A percentile compares a stretch with the other conserved stretches of the same genome.
These are phyloP conservation scores for Chalciporus pseudorubinellus DNA, from an alignment of 768 basidiomycete species.

Conservation along the genomic window DNA sequence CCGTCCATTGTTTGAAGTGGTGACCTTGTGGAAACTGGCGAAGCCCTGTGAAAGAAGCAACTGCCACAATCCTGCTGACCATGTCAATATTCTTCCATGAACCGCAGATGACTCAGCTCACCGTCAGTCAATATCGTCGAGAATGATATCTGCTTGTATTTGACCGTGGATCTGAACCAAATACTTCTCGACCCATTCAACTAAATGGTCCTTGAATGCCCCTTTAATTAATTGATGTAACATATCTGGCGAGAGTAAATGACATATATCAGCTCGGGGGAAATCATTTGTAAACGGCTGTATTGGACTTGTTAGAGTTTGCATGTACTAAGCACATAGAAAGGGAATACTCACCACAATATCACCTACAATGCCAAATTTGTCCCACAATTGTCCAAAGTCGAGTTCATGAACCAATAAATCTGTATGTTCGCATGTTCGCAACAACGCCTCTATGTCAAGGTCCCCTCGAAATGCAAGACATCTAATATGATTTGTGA, in stretches of 20 bases:
- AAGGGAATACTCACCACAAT: conserved; percentile 19
- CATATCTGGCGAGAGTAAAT: conserved; percentile 11
- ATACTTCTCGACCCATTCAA: conserved; percentile 6
- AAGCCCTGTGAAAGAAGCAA: conserved; percentile 27
- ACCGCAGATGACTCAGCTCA: conserved; percentile 1
- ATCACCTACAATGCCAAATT: conserved; percentile 26
- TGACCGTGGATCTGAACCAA: not conserved
- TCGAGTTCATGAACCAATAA: not conserved
- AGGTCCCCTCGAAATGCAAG: not conserved
- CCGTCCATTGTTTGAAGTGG: conserved; percentile 39
- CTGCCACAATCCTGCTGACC: conserved; percentile 26
- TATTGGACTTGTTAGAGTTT: too few relatives aligned
- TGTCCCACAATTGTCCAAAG: conserved; percentile 22
- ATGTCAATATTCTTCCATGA: not conserved
- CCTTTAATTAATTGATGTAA: conserved; percentile 9
- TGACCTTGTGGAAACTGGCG: conserved; percentile 30
- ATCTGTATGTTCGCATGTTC: too few relatives aligned
- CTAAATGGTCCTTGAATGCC: conserved; percentile 4
- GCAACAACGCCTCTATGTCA: too few relatives aligned
- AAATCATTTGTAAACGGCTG: conserved; percentile 6
- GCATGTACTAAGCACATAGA: not conserved
- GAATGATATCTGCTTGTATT: conserved; percentile 11
- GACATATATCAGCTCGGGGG: conserved; percentile 29
- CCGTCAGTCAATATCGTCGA: conserved; percentile 33
- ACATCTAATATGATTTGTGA: not conserved